Evolutionary conservation across 805 yeast species (phyloP).

Genomic region (Ogataea henricii): DNA sequence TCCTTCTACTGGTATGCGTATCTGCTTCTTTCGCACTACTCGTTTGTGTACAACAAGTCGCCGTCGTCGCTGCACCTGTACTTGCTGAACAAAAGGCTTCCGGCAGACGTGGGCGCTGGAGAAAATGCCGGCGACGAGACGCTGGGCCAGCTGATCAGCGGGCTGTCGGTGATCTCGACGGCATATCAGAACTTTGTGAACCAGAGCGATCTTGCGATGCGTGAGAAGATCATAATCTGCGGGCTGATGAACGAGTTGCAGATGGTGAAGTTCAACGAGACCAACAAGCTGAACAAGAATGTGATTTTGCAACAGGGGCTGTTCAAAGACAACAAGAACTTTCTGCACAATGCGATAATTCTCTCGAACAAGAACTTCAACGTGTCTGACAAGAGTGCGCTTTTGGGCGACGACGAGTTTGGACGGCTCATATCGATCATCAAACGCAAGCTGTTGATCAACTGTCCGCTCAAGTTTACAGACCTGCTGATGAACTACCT

Average conservation of each 20-base stretch:
- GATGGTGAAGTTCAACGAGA: constrained; percentile 33
- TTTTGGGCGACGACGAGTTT: constrained; percentile 26
- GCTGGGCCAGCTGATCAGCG: constrained; percentile 26
- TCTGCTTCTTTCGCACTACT: constrained; percentile 45
- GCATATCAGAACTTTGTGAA: constrained; percentile 21
- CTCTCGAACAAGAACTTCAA: constrained; percentile 48
- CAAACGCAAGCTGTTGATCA: constrained; percentile 50
- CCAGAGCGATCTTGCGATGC: constrained; percentile 21
- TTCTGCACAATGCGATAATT: constrained; percentile 54
- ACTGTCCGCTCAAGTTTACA: constrained; percentile 49
- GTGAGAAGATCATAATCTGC: constrained; percentile 31
- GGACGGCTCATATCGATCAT: constrained; percentile 42
- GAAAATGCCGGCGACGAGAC: constrained; percentile 9
- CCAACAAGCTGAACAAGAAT: constrained; percentile 26
- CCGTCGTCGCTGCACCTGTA: constrained; percentile 42
- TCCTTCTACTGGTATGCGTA: constrained; percentile 50
- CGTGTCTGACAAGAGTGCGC: constrained; percentile 24
- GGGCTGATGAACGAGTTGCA: constrained; percentile 37
- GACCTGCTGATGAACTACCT: constrained; percentile 52
- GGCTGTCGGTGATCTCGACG: constrained; percentile 30
- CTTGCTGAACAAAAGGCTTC: constrained; percentile 32
- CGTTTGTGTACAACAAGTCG: constrained; percentile 39
- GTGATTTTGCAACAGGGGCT: constrained; percentile 28
- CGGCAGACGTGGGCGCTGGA: constrained; percentile 13
- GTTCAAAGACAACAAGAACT: constrained; percentile 40